Evolutionary conservation across 208 protist species (phyloP).

Genomic region (Acanthamoeba royreba): DNA sequence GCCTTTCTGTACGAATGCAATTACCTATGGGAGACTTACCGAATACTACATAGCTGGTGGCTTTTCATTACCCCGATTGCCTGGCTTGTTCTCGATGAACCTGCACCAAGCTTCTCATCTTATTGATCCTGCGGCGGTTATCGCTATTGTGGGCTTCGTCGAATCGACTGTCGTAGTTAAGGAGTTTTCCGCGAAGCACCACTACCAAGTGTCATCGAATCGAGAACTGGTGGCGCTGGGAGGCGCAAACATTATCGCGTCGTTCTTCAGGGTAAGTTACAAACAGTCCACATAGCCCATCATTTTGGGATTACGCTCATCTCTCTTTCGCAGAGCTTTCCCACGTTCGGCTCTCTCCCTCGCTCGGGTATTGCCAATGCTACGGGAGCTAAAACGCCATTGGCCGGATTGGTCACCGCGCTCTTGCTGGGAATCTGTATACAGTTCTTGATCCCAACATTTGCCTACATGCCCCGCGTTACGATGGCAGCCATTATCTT

Average conservation of each 20-base stretch:
- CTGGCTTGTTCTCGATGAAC: not conserved
- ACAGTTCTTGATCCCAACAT: not conserved
- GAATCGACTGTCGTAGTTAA: not conserved
- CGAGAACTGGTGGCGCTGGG: not conserved
- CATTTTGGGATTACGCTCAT: too few relatives aligned
- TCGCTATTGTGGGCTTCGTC: not conserved
- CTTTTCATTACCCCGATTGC: not conserved
- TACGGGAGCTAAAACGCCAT: not conserved
- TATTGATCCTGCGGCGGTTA: not conserved
- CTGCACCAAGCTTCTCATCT: not conserved
- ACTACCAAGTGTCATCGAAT: not conserved
- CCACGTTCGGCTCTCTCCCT: not conserved
- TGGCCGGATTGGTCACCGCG: not conserved
- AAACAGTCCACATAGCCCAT: not conserved
- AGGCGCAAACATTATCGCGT: not conserved
- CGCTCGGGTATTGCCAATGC: not conserved
- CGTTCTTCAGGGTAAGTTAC: not conserved
- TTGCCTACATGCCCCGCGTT: not conserved
- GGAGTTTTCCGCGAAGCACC: not conserved
- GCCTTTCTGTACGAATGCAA: not conserved
- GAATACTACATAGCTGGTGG: too few relatives aligned
- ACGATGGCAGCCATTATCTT: not conserved
- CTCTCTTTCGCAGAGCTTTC: not conserved
- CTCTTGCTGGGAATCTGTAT: not conserved
- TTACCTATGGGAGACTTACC: too few relatives aligned